Evolutionary conservation across 441 rosid species (phyloP), one percentile per base, ranked within the genome.

Genomic region (Geranium incanum): DNA sequence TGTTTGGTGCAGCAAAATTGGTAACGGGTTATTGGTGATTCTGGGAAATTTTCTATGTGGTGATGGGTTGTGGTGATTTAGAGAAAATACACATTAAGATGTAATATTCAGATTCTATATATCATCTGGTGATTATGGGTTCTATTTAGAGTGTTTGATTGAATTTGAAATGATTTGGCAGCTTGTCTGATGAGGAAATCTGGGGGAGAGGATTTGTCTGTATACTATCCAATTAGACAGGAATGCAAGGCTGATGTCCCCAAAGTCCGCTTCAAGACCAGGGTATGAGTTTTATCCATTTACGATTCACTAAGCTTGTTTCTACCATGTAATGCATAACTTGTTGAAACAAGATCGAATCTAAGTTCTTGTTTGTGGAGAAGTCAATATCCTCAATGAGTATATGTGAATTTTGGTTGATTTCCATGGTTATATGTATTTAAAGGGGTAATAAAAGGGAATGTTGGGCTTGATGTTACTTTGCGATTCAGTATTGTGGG

Each of bases 191-290:
- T 12, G 52, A 8, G 52, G 52, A 45, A 45, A 45, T 8, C 11
- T 8, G 52, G 13, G 1, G 52, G 52, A 45, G 88, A 81, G 23
- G 95, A 91, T 70, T 78, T 87, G 77, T 86, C 85, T 48, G 81
- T 81, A 71, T 89, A 84, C 84, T 89, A 83, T 83, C 98, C 90
- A 11, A 75, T 87, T 67, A 78, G 91, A 75, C 84, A 87, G 16
- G 98, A 87, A 78, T 89, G 87, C 79, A 68, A 70, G 79, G 81
- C 85, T 3, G 90, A 86, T 11, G 83, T 81, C 71, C 95, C 95
- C 23, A 87, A 82, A 86, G 75, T 87, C 74, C 87, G 91, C 64
- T 93, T 91, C 72, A 91, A 78, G 84, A 78, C 87, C 68, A 74
- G 90, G 87, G 98, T 93, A 38, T 78, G 33, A 12, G 21, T 39